Evolutionary conservation across 2,329 filamentous ascomycete species (phyloP).

Genomic region (Fusarium sp.): DNA sequence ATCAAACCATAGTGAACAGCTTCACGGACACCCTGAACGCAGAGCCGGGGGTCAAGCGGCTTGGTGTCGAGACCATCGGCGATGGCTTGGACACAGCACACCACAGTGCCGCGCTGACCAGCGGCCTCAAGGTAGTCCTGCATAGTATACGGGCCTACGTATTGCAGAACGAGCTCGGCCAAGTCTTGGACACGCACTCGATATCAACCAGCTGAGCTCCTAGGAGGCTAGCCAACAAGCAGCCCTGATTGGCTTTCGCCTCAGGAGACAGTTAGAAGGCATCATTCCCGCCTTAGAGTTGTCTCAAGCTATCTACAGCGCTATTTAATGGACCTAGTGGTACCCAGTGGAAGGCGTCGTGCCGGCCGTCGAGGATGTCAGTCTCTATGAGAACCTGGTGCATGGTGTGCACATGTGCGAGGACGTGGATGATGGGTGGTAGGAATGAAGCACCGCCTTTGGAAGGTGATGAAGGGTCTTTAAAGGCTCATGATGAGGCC

Average conservation of each 20-base stretch:
- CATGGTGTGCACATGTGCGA: background rate
- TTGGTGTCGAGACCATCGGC: background rate
- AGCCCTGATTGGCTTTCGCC: background rate
- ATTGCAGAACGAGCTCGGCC: background rate
- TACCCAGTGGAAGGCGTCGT: background rate
- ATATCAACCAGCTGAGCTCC: background rate
- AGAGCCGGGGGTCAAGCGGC: background rate
- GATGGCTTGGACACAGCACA: background rate
- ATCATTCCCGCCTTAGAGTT: background rate
- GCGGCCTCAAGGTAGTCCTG: background rate
- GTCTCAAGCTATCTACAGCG: background rate
- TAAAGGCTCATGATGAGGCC: background rate
- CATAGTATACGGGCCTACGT: background rate
- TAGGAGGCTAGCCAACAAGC: background rate
- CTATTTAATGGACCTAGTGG: background rate
- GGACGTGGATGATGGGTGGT: background rate
- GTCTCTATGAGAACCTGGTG: background rate
- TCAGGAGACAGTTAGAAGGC: background rate
- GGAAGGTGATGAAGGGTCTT: background rate
- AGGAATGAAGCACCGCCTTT: background rate
- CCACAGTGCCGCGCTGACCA: background rate
- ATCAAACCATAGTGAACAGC: too few species aligned
- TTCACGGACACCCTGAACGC: too few species aligned
- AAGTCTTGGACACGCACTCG: background rate
- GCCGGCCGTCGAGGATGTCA: background rate